phyloP scores from a whole-genome alignment of 2,329 filamentous ascomycete species.

The Alternaria rosae region DNA sequence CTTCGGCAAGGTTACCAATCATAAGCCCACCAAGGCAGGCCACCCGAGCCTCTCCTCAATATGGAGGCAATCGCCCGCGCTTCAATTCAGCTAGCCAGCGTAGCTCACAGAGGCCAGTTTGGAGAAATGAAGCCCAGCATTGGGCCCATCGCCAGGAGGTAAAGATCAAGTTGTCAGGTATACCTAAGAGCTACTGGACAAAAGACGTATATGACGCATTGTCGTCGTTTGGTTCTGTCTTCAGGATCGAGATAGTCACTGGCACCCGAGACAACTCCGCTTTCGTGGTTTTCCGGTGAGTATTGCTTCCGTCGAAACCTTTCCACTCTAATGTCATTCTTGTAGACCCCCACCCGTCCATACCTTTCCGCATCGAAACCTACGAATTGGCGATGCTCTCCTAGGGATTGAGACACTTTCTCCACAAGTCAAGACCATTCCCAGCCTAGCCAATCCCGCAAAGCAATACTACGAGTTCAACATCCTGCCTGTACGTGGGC shows the following conservation, averaged over 20 bases:
- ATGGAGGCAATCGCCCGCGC: neutral
- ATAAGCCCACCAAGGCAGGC: neutral
- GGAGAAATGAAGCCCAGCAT: constrained; percentile 4
- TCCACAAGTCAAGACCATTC: constrained; percentile 13
- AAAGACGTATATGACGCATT: constrained; percentile 33
- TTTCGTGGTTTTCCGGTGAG: constrained; percentile 37
- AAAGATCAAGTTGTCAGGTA: constrained; percentile 27
- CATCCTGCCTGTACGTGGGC: constrained; percentile 46
- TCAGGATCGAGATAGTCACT: constrained; percentile 37
- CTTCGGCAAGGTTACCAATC: neutral
- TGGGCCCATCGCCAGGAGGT: constrained; percentile 32
- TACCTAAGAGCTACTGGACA: constrained; percentile 29
- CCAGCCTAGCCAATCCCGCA: constrained; percentile 32
- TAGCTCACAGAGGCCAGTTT: neutral
- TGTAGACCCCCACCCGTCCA: constrained; percentile 23
- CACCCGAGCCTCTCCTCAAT: neutral
- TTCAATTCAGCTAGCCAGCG: constrained; percentile 1
- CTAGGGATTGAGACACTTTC: constrained; percentile 14
- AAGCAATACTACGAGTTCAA: constrained; percentile 36
- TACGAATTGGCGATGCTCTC: constrained; percentile 11
- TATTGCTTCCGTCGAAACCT: neutral
- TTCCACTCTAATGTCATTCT: neutral
- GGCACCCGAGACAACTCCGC: constrained; percentile 18
- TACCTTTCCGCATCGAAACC: constrained; percentile 7
- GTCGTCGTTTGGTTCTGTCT: constrained; percentile 35